phyloP scores from a whole-genome alignment of 371 early-diverging fungal species.

The Phascolomyces articulosus region DNA sequence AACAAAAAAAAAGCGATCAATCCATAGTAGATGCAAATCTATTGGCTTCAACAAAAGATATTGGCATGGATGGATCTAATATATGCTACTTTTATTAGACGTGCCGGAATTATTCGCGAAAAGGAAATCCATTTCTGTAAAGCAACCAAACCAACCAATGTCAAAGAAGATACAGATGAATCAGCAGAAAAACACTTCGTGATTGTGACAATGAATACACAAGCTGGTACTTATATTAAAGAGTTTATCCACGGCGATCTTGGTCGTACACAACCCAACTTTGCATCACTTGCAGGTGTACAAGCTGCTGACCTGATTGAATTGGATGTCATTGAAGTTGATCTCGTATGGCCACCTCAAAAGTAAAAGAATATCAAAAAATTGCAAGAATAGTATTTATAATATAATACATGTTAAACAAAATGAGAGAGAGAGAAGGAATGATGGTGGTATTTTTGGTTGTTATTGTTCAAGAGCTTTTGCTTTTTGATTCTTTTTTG shows the following conservation, averaged over 20 bases:
- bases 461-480: slow-evolving; percentile 8
- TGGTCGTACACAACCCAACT: slow-evolving; percentile 88
- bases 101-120: slow-evolving; percentile 75
- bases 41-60: background rate
- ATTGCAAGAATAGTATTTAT: too few species aligned
- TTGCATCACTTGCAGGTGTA: slow-evolving; percentile 68
- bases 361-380: background rate
- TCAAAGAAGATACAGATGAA: slow-evolving; percentile 12
- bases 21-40: too few species aligned
- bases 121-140: slow-evolving; percentile 66
- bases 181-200: slow-evolving; percentile 47
- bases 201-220: slow-evolving; percentile 73
- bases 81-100: slow-evolving; percentile 42
- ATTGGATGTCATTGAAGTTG: slow-evolving; percentile 85
- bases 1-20: too few species aligned
- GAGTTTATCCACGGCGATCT: slow-evolving; percentile 98
- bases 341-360: slow-evolving; percentile 70
- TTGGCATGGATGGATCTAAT: too few species aligned
- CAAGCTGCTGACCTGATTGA: slow-evolving; percentile 80
- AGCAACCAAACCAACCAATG: slow-evolving; percentile 19
- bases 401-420: too few species aligned
- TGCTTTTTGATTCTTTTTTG: slow-evolving; percentile 24
- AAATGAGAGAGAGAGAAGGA: too few species aligned
- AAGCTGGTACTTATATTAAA: slow-evolving; percentile 98
- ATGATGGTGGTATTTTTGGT: background rate